These are phyloP conservation scores for Sporothrix inflata DNA, from an alignment of 2,329 filamentous ascomycete species.

Conservation along the genomic window DNA sequence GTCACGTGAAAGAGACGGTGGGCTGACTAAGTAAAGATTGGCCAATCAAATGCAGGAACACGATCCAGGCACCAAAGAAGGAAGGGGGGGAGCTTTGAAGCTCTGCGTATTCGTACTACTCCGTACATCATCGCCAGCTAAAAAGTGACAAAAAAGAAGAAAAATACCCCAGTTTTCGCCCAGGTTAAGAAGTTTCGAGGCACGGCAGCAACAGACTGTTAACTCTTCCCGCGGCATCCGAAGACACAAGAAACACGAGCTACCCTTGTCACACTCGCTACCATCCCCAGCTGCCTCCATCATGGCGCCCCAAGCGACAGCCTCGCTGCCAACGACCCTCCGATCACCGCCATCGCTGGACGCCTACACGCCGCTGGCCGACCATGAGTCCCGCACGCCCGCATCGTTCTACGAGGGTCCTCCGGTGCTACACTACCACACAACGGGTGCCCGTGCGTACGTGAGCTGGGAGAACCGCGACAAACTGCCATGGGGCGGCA, in stretches of 20 bases:
- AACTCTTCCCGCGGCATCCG: background rate
- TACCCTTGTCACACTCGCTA: background rate
- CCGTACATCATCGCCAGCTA: background rate
- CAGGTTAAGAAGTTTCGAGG: background rate
- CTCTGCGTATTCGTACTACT: conserved; percentile 3
- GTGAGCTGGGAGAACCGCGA: conserved; percentile 59
- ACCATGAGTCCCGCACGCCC: conserved; percentile 74
- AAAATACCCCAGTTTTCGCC: background rate
- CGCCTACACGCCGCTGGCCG: conserved; percentile 66
- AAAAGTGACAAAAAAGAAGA: background rate
- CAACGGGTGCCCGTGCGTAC: conserved; percentile 59
- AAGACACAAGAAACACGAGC: background rate
- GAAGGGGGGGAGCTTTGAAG: conserved; percentile 14
- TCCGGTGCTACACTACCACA: conserved; percentile 70
- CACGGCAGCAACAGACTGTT: background rate
- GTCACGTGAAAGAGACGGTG: background rate
- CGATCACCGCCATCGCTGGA: conserved; percentile 57
- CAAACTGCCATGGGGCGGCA: conserved; percentile 57
- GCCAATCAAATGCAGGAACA: background rate
- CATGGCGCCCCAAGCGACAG: conserved; percentile 26
- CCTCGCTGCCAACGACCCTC: conserved; percentile 54
- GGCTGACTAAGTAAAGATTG: background rate
- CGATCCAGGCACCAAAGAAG: conserved; percentile 5
- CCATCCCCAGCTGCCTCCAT: background rate
- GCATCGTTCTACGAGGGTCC: conserved; percentile 71